Conservation (phyloP, 2,329 filamentous ascomycete species). For the Diaporthe capsici region DNA sequence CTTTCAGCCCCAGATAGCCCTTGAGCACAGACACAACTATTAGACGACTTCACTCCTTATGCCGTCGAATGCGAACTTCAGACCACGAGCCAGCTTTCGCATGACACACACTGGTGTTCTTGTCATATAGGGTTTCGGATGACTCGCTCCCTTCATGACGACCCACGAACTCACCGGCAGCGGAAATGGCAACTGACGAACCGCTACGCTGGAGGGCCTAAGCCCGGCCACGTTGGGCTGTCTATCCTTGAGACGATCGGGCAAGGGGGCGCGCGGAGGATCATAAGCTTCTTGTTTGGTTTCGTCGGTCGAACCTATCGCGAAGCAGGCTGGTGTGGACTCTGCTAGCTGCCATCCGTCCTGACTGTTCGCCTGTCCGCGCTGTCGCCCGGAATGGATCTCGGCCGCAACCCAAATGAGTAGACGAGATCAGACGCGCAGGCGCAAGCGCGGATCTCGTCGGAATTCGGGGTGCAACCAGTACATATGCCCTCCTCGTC, state of each 20-base stretch:
- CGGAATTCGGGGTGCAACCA: slow-evolving; percentile 27
- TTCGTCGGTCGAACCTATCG: slow-evolving; percentile 27
- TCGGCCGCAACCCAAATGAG: slow-evolving; percentile 21
- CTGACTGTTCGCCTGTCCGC: slow-evolving; percentile 16
- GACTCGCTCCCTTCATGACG: slow-evolving; percentile 10
- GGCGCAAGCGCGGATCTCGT: slow-evolving; percentile 28
- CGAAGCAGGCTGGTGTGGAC: slow-evolving; percentile 22
- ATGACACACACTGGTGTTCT: slow-evolving; percentile 2
- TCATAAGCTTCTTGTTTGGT: slow-evolving; percentile 31
- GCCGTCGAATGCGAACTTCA: neutral
- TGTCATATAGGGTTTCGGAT: slow-evolving; percentile 31
- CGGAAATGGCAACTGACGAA: slow-evolving; percentile 15
- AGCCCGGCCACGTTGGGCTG: slow-evolving; percentile 19
- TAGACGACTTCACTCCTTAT: neutral
- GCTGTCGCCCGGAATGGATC: slow-evolving; percentile 28
- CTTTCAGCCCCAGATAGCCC: slow-evolving; percentile 23
- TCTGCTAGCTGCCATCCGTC: slow-evolving; percentile 23
- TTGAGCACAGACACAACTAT: slow-evolving; percentile 30
- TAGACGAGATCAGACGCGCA: slow-evolving; percentile 11
- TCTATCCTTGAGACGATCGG: slow-evolving; percentile 21
- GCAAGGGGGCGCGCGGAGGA: slow-evolving; percentile 20
- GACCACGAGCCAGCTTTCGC: slow-evolving; percentile 7
- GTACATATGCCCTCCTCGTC: slow-evolving; percentile 22
- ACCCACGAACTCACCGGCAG: neutral
- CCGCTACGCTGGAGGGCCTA: neutral